Percentiles rank a stretch among this genome's conserved stretches.
Evolutionary conservation across 2,329 filamentous ascomycete species (phyloP).

Genomic region (Onygena corvina): DNA sequence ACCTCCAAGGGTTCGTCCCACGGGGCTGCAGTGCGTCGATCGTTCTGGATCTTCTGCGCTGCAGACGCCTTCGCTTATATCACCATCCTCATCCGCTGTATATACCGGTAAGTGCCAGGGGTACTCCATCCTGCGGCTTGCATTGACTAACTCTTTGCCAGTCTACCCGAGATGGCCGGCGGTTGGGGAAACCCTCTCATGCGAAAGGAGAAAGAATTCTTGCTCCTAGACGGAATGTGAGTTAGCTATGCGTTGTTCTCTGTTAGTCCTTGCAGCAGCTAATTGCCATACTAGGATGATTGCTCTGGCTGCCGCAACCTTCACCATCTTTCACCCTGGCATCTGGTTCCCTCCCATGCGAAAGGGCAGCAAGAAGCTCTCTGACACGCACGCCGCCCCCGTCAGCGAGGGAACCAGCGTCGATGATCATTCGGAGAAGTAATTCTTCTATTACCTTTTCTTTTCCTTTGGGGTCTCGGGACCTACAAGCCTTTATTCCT

Average conservation of each 20-base stretch:
- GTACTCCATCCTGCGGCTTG: too few species aligned
- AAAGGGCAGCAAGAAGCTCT: neutral
- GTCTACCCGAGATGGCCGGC: conserved; percentile 40
- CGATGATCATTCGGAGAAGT: neutral
- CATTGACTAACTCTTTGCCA: conserved; percentile 16
- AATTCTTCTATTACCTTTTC: neutral
- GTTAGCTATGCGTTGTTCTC: conserved; percentile 15
- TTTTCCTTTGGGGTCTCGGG: neutral
- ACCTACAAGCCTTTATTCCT: neutral
- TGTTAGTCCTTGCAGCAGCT: neutral
- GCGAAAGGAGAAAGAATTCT: conserved; percentile 37
- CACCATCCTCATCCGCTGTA: conserved; percentile 33
- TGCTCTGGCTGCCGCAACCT: conserved; percentile 29
- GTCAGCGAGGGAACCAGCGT: conserved; percentile 3
- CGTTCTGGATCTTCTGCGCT: conserved; percentile 21
- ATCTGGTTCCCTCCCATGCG: conserved; percentile 22
- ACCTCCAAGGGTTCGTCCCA: conserved; percentile 18
- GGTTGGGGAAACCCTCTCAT: conserved; percentile 38
- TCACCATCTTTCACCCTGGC: conserved; percentile 37
- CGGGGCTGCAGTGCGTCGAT: conserved; percentile 19
- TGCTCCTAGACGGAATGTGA: conserved; percentile 39
- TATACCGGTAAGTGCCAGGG: conserved; percentile 30
- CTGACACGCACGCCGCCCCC: neutral
- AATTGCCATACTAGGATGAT: conserved; percentile 32
- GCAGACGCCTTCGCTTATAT: conserved; percentile 29